Conservation (phyloP, 192 early-diverging fungal species). For the Dimargaris xerosporica region DNA sequence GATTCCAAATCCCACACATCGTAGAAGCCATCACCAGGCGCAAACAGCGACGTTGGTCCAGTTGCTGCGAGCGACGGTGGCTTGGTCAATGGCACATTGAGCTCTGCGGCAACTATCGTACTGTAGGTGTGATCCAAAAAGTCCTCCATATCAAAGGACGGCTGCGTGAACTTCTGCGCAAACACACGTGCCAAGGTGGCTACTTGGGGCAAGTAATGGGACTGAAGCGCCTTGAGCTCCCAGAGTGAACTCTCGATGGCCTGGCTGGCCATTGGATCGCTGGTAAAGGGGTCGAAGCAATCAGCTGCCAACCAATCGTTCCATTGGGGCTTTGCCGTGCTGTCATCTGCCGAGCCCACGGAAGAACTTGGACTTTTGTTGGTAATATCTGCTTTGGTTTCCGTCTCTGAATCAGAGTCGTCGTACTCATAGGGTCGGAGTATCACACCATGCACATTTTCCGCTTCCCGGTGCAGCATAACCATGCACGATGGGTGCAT, state of each 20-base stretch:
- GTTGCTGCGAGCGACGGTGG: constrained; percentile 41
- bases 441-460: constrained; percentile 15
- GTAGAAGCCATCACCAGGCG: constrained; percentile 27
- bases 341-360: not conserved
- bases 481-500: constrained; percentile 78
- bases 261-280: constrained; percentile 65
- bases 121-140: constrained; percentile 86
- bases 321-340: not conserved
- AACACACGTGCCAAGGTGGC: constrained; percentile 74
- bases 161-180: constrained; percentile 74
- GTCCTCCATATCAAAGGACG: constrained; percentile 79
- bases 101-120: constrained; percentile 18
- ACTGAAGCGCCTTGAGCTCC: constrained; percentile 79
- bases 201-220: constrained; percentile 80
- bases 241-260: constrained; percentile 83
- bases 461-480: constrained; percentile 60
- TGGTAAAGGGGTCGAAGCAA: constrained; percentile 11
- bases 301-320: constrained; percentile 5
- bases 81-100: constrained; percentile 20
- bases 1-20: constrained; percentile 17
- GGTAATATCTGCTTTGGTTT: constrained; percentile 2
- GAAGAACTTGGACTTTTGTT: too few relatives aligned
- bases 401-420: not conserved
- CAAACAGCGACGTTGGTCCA: constrained; percentile 32
- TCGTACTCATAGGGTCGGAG: not conserved